phyloP scores from a whole-genome alignment of 208 protist species.

The Wallacemonas sp. region DNA sequence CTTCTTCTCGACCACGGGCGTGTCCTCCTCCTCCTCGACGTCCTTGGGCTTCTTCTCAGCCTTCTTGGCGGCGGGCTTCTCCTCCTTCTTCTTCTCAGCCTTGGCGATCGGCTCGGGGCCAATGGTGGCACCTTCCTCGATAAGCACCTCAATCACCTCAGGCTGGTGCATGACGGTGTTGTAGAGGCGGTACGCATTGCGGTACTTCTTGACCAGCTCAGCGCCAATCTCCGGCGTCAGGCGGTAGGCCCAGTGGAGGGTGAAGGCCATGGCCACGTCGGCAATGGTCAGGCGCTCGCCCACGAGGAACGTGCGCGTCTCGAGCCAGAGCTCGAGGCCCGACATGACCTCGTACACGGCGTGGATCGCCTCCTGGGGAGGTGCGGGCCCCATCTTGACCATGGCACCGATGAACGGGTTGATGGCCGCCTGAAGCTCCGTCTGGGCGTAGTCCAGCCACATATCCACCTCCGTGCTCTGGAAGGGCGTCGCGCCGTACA shows the following conservation, averaged over 20 bases:
- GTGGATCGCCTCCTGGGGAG: slow-evolving; percentile 27
- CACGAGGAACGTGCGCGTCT: slow-evolving; percentile 85
- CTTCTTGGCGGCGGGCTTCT: slow-evolving; percentile 28
- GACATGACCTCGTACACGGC: slow-evolving; percentile 46
- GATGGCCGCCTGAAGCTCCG: slow-evolving; percentile 52
- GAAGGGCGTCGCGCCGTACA: slow-evolving; percentile 76
- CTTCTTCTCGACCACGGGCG: slow-evolving; percentile 56
- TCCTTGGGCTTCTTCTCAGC: slow-evolving; percentile 35
- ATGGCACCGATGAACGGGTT: slow-evolving; percentile 33
- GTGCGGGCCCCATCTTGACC: slow-evolving; percentile 28
- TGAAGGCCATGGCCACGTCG: slow-evolving; percentile 72
- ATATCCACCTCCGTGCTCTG: slow-evolving; percentile 82
- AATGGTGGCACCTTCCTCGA: slow-evolving; percentile 45
- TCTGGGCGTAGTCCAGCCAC: slow-evolving; percentile 86
- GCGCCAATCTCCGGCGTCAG: slow-evolving; percentile 37
- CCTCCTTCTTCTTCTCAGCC: slow-evolving; percentile 25
- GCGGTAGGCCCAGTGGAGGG: slow-evolving; percentile 63
- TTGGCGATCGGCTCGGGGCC: slow-evolving; percentile 41
- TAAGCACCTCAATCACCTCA: slow-evolving; percentile 65
- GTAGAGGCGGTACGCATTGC: slow-evolving; percentile 62
- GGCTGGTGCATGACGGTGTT: slow-evolving; percentile 83
- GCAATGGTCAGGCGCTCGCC: slow-evolving; percentile 83
- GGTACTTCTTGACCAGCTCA: slow-evolving; percentile 66
- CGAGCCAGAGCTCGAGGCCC: slow-evolving; percentile 71
- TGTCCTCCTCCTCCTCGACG: slow-evolving; percentile 47